Base-by-base conservation (phyloP, 2,329 filamentous ascomycete genomes). In the Metarhizium rileyi region DNA sequence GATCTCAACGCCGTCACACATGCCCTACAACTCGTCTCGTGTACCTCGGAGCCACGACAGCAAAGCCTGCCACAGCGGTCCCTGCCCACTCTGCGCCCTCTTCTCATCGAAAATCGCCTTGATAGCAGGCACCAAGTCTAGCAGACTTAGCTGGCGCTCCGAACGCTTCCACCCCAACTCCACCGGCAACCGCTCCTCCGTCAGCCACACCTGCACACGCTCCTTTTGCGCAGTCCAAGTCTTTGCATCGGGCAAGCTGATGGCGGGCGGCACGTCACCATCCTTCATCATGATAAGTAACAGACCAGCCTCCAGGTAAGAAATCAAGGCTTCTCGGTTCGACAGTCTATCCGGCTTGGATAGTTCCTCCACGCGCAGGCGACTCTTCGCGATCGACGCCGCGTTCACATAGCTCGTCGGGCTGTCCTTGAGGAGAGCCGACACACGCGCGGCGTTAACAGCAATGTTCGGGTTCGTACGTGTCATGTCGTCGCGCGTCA, bases 101-200 rank as follows among this genome's bases (percentile, higher is more conserved):
- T 48, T 52, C 9, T 52, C 30, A 14, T 49, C 46, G 1, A 26
- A 51, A 35, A 49, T 44, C 3, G 26, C 46, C 36, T 49, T 49
- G 6, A 49, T 41, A 6, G 40, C n/a, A 1, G 51, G 48, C 20
- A 43, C 40, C 20, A 50, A 27, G 26, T 52, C 48, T 3, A 47
- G 9, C 22, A 41, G 6, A 12, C 30, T 20, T 12, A 52, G 18
- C 16, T 22, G 30, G 22, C 48, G 45, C 27, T 50, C 50, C 5
- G 54, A 51, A 14, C 35, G 50, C 40, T 51, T 54, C 52, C 54
- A 54, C 14, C 52, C 54, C 5, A 51, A 45, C 48, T 56, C 52
- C 3, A 43, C 42, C 4, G 53, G 53, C 12, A 55, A 45, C 18
- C 53, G 45, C 35, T 55, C 53, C 30, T 55, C 52, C 8, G 35